phyloP scores from a whole-genome alignment of 257 asterid species.

The Rehmannia glutinosa region DNA sequence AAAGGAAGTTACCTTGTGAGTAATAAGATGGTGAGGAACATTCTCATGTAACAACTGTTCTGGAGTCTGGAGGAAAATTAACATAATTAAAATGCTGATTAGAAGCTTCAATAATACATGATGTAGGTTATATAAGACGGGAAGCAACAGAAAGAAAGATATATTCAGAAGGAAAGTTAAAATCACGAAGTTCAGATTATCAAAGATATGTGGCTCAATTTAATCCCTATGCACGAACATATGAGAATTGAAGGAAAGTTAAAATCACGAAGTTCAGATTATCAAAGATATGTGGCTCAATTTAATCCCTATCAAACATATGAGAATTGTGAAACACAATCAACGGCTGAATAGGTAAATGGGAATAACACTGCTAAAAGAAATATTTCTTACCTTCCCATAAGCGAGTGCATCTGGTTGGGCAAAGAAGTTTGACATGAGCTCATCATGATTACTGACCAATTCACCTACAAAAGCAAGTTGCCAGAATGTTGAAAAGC shows the following conservation, averaged over 20 bases:
- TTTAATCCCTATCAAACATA: too few relatives aligned
- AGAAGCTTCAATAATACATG: slow-evolving; percentile 7
- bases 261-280: too few relatives aligned
- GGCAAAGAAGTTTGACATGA: slow-evolving; percentile 99
- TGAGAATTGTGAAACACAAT: too few relatives aligned
- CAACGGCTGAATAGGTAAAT: background rate
- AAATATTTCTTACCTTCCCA: slow-evolving; percentile 63
- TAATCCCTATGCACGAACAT: too few relatives aligned
- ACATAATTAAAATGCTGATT: slow-evolving; percentile 24
- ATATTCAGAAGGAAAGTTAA: background rate
- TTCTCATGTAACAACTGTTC: slow-evolving; percentile 81
- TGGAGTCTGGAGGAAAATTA: slow-evolving; percentile 64
- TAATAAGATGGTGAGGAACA: slow-evolving; percentile 68
- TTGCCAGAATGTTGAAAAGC: slow-evolving; percentile 10
- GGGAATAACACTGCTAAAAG: background rate
- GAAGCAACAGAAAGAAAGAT: background rate
- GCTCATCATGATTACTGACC: slow-evolving; percentile 96
- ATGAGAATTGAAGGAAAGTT: too few relatives aligned
- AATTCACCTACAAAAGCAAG: slow-evolving; percentile 69
- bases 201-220: background rate
- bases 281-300: too few relatives aligned
- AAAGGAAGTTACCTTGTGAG: slow-evolving; percentile 71
- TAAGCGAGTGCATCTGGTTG: slow-evolving; percentile 99
- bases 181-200: too few relatives aligned
- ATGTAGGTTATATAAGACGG: background rate